Evolutionary conservation across 768 basidiomycete species (phyloP).

Genomic region (Tephrocybe sp.): DNA sequence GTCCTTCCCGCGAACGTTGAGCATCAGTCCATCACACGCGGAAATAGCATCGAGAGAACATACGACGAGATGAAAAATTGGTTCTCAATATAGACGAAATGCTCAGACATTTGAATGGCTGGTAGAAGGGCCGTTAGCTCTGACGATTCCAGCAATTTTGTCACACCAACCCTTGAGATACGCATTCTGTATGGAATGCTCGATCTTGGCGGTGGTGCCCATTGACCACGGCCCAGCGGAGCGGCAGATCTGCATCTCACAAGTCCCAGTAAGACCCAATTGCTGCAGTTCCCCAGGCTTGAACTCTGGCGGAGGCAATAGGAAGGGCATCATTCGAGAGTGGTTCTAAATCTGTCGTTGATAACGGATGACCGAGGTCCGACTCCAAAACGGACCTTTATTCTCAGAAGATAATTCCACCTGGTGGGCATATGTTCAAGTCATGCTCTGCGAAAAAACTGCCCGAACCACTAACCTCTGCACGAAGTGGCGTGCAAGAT

Average conservation of each 20-base stretch:
- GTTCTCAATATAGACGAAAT: slow-evolving; percentile 98
- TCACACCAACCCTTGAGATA: slow-evolving; percentile 76
- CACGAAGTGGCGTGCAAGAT: slow-evolving; percentile 92
- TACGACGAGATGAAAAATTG: slow-evolving; percentile 92
- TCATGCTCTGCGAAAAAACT: slow-evolving; percentile 13
- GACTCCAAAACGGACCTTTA: slow-evolving; percentile 62
- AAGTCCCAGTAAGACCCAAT: slow-evolving; percentile 89
- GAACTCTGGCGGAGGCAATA: slow-evolving; percentile 93
- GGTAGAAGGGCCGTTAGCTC: neutral
- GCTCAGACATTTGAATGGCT: slow-evolving; percentile 93
- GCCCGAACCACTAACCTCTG: slow-evolving; percentile 59
- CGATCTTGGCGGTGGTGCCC: slow-evolving; percentile 81
- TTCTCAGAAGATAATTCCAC: slow-evolving; percentile 93
- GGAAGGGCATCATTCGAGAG: slow-evolving; percentile 86
- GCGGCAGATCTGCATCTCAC: slow-evolving; percentile 95
- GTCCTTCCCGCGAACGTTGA: slow-evolving; percentile 50
- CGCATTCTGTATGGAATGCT: slow-evolving; percentile 93
- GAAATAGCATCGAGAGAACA: slow-evolving; percentile 24
- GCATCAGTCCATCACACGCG: neutral
- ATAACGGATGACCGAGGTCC: slow-evolving; percentile 8
- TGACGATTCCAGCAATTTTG: neutral
- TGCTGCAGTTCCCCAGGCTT: slow-evolving; percentile 73
- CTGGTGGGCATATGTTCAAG: slow-evolving; percentile 36
- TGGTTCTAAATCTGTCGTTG: slow-evolving; percentile 66
- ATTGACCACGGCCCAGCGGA: slow-evolving; percentile 97